Evolutionary conservation across 257 asterid genomes (phyloP).

Genomic region (Ajuga chamaepitys): DNA sequence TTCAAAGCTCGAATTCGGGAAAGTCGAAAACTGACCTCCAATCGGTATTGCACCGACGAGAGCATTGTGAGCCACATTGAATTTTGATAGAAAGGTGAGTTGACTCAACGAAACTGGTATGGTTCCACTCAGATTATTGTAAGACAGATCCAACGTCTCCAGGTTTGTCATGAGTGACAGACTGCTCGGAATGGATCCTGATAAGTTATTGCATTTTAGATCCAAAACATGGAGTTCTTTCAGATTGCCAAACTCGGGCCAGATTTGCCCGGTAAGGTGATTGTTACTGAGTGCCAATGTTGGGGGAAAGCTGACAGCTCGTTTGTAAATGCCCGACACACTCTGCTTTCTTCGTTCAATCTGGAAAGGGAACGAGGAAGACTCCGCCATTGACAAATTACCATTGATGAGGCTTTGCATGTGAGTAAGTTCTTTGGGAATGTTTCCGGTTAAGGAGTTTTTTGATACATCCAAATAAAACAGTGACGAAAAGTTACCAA

Average conservation of each 20-base stretch:
- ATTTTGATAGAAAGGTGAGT: conserved; percentile 85
- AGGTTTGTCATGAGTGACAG: conserved; percentile 68
- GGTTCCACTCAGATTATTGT: conserved; percentile 67
- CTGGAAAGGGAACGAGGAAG: no score
- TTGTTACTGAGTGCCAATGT: conserved; percentile 71
- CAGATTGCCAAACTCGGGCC: conserved; percentile 65
- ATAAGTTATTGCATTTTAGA: conserved; percentile 61
- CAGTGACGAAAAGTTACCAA: conserved; percentile 51
- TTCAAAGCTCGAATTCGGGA: conserved; percentile 85
- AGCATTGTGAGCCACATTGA: conserved; percentile 78
- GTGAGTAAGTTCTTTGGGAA: conserved; percentile 61
- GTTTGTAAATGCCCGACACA: conserved; percentile 70
- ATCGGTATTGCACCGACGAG: conserved; percentile 76
- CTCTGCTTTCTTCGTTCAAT: conserved; percentile 85
- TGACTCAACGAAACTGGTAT: conserved; percentile 64
- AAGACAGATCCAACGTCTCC: conserved; percentile 74
- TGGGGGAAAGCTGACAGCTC: conserved; percentile 87
- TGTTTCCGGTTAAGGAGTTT: conserved; percentile 71
- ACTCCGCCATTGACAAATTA: conserved; percentile 70
- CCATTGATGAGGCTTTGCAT: conserved; percentile 63
- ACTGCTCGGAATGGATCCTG: conserved; percentile 70
- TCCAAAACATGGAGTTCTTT: conserved; percentile 79
- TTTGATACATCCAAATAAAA: conserved; percentile 88
- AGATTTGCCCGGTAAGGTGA: conserved; percentile 49
- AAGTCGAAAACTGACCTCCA: conserved; percentile 86